Evolutionary conservation across 768 basidiomycete genomes (phyloP).

Genomic region (Tricholomella constricta): DNA sequence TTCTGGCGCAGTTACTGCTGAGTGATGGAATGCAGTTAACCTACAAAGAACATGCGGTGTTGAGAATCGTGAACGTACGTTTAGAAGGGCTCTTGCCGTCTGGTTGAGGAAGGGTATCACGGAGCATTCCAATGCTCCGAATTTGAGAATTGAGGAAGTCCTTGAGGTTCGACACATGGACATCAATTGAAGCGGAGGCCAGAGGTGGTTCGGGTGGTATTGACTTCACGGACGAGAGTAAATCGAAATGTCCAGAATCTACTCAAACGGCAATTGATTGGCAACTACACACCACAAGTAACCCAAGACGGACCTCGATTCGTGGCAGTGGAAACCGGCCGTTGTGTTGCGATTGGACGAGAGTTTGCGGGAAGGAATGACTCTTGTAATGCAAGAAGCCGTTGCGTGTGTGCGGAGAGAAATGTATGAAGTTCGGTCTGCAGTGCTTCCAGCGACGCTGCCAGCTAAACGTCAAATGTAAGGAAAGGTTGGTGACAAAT

Average conservation of each 20-base stretch:
- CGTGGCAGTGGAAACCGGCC: background rate
- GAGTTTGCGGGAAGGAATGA: background rate
- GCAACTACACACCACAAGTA: too few species aligned
- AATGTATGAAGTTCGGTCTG: slow-evolving; percentile 13
- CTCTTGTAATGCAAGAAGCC: background rate
- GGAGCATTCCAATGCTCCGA: slow-evolving; percentile 27
- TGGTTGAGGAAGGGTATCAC: slow-evolving; percentile 13
- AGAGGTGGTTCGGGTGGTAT: background rate
- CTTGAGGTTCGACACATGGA: slow-evolving; percentile 25
- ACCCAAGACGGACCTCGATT: background rate
- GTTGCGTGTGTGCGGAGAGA: slow-evolving; percentile 7
- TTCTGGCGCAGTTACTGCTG: background rate
- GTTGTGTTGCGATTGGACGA: background rate
- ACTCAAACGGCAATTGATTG: too few species aligned
- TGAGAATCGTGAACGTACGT: background rate
- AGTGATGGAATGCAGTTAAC: background rate
- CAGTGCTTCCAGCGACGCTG: slow-evolving; percentile 2
- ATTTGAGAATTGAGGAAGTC: slow-evolving; percentile 28
- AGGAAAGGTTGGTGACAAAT: background rate
- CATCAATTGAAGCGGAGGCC: slow-evolving; percentile 9
- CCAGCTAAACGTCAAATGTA: background rate
- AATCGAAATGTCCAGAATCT: background rate
- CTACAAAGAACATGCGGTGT: background rate
- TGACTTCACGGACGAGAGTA: background rate
- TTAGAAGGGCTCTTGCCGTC: background rate